Evolutionary conservation across 495 filamentous ascomycete genomes (phyloP), one percentile per base, ranked within the genome.

Genomic region (Ramalina peruviana): DNA sequence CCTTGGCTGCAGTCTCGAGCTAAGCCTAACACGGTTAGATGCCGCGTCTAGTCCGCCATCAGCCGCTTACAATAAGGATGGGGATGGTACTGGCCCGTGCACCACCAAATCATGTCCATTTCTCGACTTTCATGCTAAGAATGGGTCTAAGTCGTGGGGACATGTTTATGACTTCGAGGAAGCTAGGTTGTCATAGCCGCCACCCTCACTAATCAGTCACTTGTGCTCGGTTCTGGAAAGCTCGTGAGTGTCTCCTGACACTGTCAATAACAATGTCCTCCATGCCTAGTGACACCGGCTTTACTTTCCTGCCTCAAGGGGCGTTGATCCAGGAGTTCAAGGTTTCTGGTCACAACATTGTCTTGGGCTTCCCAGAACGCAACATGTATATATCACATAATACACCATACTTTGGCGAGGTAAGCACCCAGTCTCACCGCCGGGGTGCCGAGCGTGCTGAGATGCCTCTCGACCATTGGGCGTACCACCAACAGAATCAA

Each of bases 401-500:
- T 67, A 65, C 64, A 16, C 79, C 85, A 16, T 85, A 78, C 71
- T 95, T 93, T 58, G 90, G 90, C 53, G 89, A 87, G 61, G 30
- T 33, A 13, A 33, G 30, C 30, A 33, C 7, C 12, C 30, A 7
- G 2, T 33, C 12, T 33, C 12, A 33, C 30, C 30, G 30, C 30
- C 5, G 1, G 5, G 12, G 30, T 3, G 30, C 30, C 9, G 30
- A 10, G 30, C 30, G 30, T 33, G 30, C 30, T 33, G 30, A 33
- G 30, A 33, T 33, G 30, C 30, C 7, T 13, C 7, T 11, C 30
- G 30, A 96, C 86, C 36, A 95, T 98, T 60, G 90, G 90, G 19
- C 84, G 90, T 27, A 77, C 92, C 10, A 87, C 88, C 42, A 98
- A 98, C 66, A 83, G 90, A 21, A 78, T 95, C 62, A 77, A 76